Evolutionary conservation across 2,329 filamentous ascomycete genomes (phyloP), one percentile per base, ranked within the genome.

Genomic region (Metarhizium humberi): DNA sequence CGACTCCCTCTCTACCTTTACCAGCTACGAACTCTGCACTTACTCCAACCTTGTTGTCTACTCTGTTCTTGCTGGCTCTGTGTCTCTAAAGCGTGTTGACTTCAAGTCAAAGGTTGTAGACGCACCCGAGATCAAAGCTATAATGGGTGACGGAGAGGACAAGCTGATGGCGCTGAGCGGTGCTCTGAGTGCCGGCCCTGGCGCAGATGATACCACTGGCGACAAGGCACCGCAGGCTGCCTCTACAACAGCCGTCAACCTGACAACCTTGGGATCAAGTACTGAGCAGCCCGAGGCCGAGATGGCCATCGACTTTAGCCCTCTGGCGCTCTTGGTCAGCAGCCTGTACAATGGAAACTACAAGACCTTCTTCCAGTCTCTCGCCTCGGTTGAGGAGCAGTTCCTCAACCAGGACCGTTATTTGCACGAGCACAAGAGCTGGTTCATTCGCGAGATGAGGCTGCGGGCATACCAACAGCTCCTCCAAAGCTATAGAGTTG

Each of bases 31-130:
- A 73, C 84, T 99, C 51, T 99, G 94, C 84, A 92, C 87, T 62
- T 99, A 99, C 78, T 96, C 91, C 57, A 88, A 84, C 58, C 83
- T 99, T 29, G 94, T 99, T 52, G 86, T 96, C 56, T 99, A 97
- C 76, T 91, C 94, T 1, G 92, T 97, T 25, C 85, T 99, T 38
- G 91, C 94, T 40, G 94, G 94, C 57, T 95, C 92, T 6, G 87
- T 97, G 29, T 94, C 92, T 49, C 82, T 99, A 55, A 96, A 96
- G 78, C 88, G 94, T 51, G 90, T 96, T 38, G 94, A 99, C 72
- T 99, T 99, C 82, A 99, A 99, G 79, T 89, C 89, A 61, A 97
- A 97, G 78, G 94, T 99, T 30, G 92, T 99, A 45, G 94, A 99
- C 71, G 94, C 94, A 7, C 92, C 94, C 13, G 94, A 99, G 75